phyloP scores from a whole-genome alignment of 1,284 basidiomycete species.

The Golubevia pallescens region DNA sequence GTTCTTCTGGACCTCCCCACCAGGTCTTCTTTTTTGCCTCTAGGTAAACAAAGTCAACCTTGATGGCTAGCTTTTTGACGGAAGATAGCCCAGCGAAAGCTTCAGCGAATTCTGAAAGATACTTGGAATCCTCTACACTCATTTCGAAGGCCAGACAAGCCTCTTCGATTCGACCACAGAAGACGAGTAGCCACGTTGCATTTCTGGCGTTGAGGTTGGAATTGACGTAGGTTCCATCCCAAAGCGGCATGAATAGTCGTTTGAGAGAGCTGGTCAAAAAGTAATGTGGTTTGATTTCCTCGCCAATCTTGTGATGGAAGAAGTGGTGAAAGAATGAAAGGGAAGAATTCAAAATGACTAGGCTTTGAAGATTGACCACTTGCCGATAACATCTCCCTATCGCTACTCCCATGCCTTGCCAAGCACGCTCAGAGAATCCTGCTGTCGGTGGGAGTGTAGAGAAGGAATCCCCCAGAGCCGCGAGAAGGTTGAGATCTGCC shows the following conservation, averaged over 20 bases:
- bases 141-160: neutral
- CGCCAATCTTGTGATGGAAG: too few species aligned
- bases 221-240: neutral
- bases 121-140: neutral
- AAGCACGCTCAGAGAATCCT: too few species aligned
- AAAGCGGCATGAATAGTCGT: neutral
- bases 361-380: too few species aligned
- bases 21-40: neutral
- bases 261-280: neutral
- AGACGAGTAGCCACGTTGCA: neutral
- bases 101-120: neutral
- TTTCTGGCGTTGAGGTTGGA: neutral
- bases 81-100: neutral
- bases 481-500: too few species aligned
- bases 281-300: too few species aligned
- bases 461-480: too few species aligned
- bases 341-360: too few species aligned
- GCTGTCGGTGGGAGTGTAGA: too few species aligned
- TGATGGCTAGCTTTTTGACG: neutral
- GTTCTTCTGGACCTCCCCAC: neutral
- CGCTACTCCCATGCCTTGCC: too few species aligned
- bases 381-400: too few species aligned
- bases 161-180: neutral
- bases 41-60: neutral
- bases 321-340: too few species aligned